Base-by-base conservation (phyloP, 768 basidiomycete genomes). In the Tricholoma hemisulphureum region DNA sequence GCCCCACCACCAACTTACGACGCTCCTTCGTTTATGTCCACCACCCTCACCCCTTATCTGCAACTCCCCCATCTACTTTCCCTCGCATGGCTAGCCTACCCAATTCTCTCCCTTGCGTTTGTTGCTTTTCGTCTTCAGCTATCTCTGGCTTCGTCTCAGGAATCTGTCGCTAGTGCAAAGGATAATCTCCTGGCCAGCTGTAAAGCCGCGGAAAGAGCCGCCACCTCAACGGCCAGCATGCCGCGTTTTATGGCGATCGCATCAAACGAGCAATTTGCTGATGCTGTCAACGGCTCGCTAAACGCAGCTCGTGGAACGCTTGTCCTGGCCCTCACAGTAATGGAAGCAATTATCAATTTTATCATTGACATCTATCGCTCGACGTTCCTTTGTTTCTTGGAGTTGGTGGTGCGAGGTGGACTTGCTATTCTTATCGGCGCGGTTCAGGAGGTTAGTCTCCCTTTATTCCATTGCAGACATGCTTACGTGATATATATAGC, bases 321-420 rank as follows among this genome's bases (percentile, higher is more conserved):
- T 53, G 75, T 89, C 32, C 74, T 92, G 37, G 74, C 91, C 2
- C 75, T 98, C 56, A 96, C 91, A 0, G 77, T 86, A 34, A 88
- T 96, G 84, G 93, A 97, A 68, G 86, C 80, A 1, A 82, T 95
- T 65, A 87, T 95, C 73, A 93, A 91, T 65, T 98, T 98, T 72
- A 83, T 97, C 61, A 83, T 98, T 62, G 89, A 93, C 73, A 84
- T 88, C 46, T 98, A 97, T 69, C 88, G 95, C 37, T 95, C 94
- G 3, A 91, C 95, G 3, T 87, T 96, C 66, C 80, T 99, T 53
- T 99, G 96, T 71, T 94, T 97, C 63, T 75, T 97, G 61, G 94
- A 98, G 71, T 80, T 98, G 43, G 86, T 91, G 21, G 85, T 99
- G 9, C 81, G 86, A 26, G 94, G 94, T 16, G 88, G 83, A 6